Percentiles rank a stretch among this genome's conserved stretches.
Evolutionary conservation across 192 early-diverging fungal genomes (phyloP).

Genomic region (Allomyces javanicus): DNA sequence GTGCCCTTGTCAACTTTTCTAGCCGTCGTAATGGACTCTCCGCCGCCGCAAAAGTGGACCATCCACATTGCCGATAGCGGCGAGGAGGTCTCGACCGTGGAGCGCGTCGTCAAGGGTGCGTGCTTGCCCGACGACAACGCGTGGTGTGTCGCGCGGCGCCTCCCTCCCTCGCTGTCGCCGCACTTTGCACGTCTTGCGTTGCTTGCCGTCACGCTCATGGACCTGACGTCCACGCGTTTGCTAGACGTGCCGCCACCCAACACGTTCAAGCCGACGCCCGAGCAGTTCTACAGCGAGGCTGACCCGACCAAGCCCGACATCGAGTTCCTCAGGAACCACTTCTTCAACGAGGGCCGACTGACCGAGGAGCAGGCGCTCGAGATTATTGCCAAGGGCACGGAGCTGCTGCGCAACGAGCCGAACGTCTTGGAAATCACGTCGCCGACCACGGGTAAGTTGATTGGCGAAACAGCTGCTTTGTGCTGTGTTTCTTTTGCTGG

Average conservation of each 20-base stretch:
- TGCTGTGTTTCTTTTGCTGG: background rate
- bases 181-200: no score
- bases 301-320: slow-evolving; percentile 54
- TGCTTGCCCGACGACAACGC: no score
- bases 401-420: slow-evolving; percentile 56
- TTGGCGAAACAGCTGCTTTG: background rate
- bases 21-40: no score
- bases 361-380: slow-evolving; percentile 76
- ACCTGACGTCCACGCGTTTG: no score
- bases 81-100: background rate
- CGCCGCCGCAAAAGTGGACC: no score
- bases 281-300: slow-evolving; percentile 46
- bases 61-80: background rate
- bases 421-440: slow-evolving; percentile 74
- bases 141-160: no score
- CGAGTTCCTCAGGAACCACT: slow-evolving; percentile 73
- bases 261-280: slow-evolving; percentile 27
- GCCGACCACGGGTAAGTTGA: slow-evolving; percentile 61
- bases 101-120: background rate
- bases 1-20: no score
- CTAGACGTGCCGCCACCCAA: slow-evolving; percentile 30
- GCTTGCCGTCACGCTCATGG: no score
- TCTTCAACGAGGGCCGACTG: slow-evolving; percentile 78
- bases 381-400: slow-evolving; percentile 66
- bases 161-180: no score